These are phyloP conservation scores for Trichoderma guizhouense DNA, from an alignment of 2,329 filamentous ascomycete genomes.

Conservation along the genomic window DNA sequence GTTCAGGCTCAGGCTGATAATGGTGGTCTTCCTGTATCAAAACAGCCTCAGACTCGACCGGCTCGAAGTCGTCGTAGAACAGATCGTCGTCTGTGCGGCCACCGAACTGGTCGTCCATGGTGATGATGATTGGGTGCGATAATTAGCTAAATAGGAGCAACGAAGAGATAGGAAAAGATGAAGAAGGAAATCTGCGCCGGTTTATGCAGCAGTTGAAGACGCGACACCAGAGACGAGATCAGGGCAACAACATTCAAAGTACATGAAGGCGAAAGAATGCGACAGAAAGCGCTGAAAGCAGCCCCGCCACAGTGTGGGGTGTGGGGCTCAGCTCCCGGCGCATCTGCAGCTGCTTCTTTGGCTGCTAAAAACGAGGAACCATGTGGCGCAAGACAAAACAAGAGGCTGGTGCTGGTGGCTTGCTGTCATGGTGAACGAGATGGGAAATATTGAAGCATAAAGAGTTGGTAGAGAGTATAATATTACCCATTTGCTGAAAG, in stretches of 20 bases:
- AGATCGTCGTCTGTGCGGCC: conserved; percentile 61
- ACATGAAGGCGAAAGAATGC: not conserved
- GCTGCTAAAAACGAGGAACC: not conserved
- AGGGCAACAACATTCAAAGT: not conserved
- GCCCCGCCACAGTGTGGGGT: conserved; percentile 18
- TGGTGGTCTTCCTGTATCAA: conserved; percentile 22
- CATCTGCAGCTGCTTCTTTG: conserved; percentile 1
- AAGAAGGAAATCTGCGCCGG: not conserved
- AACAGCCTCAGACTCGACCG: conserved; percentile 40
- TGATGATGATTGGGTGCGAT: not conserved
- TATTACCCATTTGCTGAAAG: not conserved
- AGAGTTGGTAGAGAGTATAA: not conserved
- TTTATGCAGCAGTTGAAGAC: not conserved
- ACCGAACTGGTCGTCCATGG: conserved; percentile 60
- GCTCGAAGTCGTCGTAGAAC: conserved; percentile 61
- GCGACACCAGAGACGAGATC: not conserved
- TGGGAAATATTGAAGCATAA: not conserved
- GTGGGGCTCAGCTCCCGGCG: conserved; percentile 13
- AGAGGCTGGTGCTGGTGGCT: not conserved
- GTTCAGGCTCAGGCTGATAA: conserved; percentile 21
- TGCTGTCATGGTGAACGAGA: not conserved
- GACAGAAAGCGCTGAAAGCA: conserved; percentile 3
- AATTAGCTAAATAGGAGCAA: not conserved
- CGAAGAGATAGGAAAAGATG: not conserved
- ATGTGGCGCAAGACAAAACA: not conserved